A percentile compares a stretch with the other conserved stretches of the same genome.
Evolutionary conservation across 331 rosid genomes (phyloP).

Genomic region (Cydonia oblonga): DNA sequence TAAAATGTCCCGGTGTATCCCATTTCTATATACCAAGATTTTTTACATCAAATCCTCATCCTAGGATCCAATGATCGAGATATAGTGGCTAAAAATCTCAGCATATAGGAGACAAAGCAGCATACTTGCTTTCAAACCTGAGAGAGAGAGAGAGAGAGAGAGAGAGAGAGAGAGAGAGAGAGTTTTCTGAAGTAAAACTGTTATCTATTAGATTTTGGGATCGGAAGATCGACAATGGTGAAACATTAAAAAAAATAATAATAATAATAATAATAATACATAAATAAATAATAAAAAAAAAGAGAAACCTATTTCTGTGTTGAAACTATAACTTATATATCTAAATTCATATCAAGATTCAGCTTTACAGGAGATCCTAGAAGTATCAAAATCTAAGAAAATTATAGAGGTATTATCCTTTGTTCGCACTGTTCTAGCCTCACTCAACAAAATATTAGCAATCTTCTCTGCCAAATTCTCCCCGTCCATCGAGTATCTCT

Average conservation of each 20-base stretch:
- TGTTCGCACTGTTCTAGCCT: conserved; percentile 87
- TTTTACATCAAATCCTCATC: too few species aligned
- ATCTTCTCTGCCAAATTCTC: conserved; percentile 64
- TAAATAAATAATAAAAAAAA: too few species aligned
- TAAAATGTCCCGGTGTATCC: too few species aligned
- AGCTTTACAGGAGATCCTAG: conserved; percentile 63
- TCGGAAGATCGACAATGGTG: background rate
- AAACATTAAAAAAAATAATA: too few species aligned
- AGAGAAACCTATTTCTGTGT: conserved; percentile 6
- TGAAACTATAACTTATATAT: conserved; percentile 23
- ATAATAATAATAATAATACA: too few species aligned
- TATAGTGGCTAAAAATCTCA: too few species aligned
- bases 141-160: too few species aligned
- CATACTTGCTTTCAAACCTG: too few species aligned
- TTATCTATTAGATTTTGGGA: background rate
- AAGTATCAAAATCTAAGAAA: conserved; percentile 78
- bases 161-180: background rate
- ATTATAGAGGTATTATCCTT: conserved; percentile 91
- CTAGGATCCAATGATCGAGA: too few species aligned
- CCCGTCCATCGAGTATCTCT: conserved; percentile 28
- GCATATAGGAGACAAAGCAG: too few species aligned
- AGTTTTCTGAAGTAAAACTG: background rate
- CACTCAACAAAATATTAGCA: conserved; percentile 72
- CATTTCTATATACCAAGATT: too few species aligned
- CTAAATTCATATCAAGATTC: conserved; percentile 41